A percentile compares a stretch with the other conserved stretches of the same genome.
These are phyloP conservation scores for Epicoccum nigrum DNA, from an alignment of 2,329 filamentous ascomycete genomes.

Conservation along the genomic window DNA sequence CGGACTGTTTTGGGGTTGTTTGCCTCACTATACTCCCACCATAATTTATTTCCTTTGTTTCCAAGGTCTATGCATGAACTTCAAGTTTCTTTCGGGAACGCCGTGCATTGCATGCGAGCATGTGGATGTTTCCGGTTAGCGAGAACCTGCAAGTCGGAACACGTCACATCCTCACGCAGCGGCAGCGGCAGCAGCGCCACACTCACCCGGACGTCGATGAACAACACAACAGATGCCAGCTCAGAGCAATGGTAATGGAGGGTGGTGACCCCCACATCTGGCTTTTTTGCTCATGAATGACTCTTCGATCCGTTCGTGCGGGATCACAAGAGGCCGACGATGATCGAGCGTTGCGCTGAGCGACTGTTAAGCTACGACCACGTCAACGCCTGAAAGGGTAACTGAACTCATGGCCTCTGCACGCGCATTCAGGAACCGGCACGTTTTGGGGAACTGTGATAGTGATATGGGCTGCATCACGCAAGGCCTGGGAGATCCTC, in stretches of 20 bases:
- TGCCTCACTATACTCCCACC: slow-evolving; percentile 12
- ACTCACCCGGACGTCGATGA: slow-evolving; percentile 25
- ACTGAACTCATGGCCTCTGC: slow-evolving; percentile 38
- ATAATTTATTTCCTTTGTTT: background rate
- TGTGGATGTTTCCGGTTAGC: slow-evolving; percentile 20
- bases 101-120: slow-evolving; percentile 16
- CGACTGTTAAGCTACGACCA: slow-evolving; percentile 13
- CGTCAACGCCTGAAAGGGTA: slow-evolving; percentile 15
- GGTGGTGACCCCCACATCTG: slow-evolving; percentile 26
- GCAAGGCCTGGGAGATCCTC: slow-evolving; percentile 31
- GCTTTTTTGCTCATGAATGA: slow-evolving; percentile 19
- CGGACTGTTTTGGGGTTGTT: background rate
- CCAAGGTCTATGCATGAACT: slow-evolving; percentile 15
- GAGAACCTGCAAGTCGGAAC: slow-evolving; percentile 26
- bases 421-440: slow-evolving; percentile 31
- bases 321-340: slow-evolving; percentile 21
- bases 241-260: slow-evolving; percentile 30
- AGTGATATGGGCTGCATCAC: slow-evolving; percentile 36
- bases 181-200: too few species aligned
- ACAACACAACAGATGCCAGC: slow-evolving; percentile 39
- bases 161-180: slow-evolving; percentile 31
- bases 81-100: slow-evolving; percentile 11
- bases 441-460: slow-evolving; percentile 28
- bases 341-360: slow-evolving; percentile 23
- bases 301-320: slow-evolving; percentile 13